Conservation (phyloP, 805 yeast genomes). For the Blastobotrys terrestris region DNA sequence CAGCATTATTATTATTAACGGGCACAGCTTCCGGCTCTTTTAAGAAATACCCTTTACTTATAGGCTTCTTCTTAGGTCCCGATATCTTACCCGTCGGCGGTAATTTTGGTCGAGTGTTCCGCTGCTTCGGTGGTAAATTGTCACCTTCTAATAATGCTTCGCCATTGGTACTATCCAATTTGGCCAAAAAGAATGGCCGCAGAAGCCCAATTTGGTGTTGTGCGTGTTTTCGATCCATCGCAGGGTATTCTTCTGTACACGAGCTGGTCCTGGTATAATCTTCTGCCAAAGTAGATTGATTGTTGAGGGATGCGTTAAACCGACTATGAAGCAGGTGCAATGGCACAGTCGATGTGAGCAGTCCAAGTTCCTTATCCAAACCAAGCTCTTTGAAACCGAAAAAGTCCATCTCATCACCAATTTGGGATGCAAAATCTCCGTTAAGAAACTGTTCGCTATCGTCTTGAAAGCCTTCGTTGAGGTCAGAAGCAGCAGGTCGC, state of each 20-base stretch:
- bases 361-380: constrained; percentile 82
- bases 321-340: constrained; percentile 78
- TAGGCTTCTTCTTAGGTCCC: constrained; percentile 48
- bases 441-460: constrained; percentile 90
- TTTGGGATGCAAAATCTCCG: constrained; percentile 88
- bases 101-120: constrained; percentile 67
- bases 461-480: constrained; percentile 76
- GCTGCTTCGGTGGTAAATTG: constrained; percentile 71
- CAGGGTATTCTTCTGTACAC: constrained; percentile 53
- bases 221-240: constrained; percentile 47
- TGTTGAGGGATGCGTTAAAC: constrained; percentile 42
- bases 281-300: constrained; percentile 39
- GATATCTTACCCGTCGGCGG: constrained; percentile 89
- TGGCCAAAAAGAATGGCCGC: constrained; percentile 43
- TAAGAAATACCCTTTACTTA: constrained; percentile 21
- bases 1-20: not conserved
- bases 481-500: constrained; percentile 62
- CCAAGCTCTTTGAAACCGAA: constrained; percentile 96
- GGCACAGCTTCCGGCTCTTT: constrained; percentile 4
- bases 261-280: constrained; percentile 37
- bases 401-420: constrained; percentile 80
- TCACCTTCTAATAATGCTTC: constrained; percentile 61
- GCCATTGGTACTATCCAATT: constrained; percentile 21
- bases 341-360: constrained; percentile 81
- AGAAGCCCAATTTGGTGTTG: constrained; percentile 51